phyloP scores from a whole-genome alignment of 768 basidiomycete genomes.

The Suillus hirtellus region DNA sequence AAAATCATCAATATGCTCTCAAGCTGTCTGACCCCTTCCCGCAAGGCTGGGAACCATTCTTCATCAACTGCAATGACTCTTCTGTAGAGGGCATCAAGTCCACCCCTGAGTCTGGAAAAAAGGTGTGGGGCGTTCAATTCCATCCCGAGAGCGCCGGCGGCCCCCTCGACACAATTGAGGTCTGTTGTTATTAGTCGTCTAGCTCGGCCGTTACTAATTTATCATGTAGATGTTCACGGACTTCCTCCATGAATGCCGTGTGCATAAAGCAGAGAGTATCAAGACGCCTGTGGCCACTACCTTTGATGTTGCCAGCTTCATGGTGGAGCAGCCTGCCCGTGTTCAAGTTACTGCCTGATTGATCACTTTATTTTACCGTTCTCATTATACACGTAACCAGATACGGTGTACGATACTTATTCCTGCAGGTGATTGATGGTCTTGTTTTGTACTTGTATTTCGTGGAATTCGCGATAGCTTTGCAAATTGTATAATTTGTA shows the following conservation, averaged over 20 bases:
- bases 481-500: not conserved
- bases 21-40: constrained; percentile 95
- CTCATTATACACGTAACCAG: constrained; percentile 1
- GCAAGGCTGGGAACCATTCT: constrained; percentile 96
- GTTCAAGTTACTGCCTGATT: constrained; percentile 33
- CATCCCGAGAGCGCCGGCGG: constrained; percentile 98
- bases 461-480: not conserved
- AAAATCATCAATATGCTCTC: constrained; percentile 99
- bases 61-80: constrained; percentile 99
- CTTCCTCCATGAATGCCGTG: constrained; percentile 80
- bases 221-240: constrained; percentile 85
- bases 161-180: constrained; percentile 98
- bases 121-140: constrained; percentile 98
- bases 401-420: constrained; percentile 20
- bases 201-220: not conserved
- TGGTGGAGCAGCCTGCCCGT: constrained; percentile 22
- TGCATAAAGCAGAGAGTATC: constrained; percentile 43
- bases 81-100: constrained; percentile 99
- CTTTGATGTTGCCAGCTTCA: constrained; percentile 21
- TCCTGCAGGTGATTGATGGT: not conserved
- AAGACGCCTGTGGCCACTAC: constrained; percentile 19
- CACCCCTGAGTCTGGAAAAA: constrained; percentile 83
- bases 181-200: constrained; percentile 32
- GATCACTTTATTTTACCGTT: not conserved
- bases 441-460: not conserved